Base-by-base conservation (phyloP, 2,329 filamentous ascomycete genomes). In the Fusarium dimerum region DNA sequence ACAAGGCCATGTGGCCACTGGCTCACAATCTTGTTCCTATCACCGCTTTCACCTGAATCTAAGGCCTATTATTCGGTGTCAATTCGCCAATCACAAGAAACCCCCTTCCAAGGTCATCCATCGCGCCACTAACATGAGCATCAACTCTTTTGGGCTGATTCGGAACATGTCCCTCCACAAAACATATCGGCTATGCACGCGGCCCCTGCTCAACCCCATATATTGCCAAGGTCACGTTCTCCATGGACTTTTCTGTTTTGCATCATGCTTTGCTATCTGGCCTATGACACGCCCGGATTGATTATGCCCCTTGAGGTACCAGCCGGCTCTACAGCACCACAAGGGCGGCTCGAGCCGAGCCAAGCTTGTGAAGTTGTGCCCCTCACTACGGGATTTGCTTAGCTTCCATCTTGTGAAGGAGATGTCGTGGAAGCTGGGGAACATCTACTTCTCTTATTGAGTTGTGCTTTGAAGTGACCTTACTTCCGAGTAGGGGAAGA, bases 161-260 rank as follows among this genome's bases (percentile, higher is more conserved):
- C 62, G 62, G 62, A 64, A 50, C 53, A 48, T 51, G 40, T 45
- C 50, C 57, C 52, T 64, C 62, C 62, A 64, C 52, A 46, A 51
- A 36, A 11, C 13, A 36, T 9, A 36, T 36, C 32, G 13, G 32
- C 32, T 15, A 36, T 36, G 32, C 32, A 36, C 4, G 13, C 32
- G 10, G 32, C 32, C 32, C 32, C 32, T 36, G 32, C 9, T 59
- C 50, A 39, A 59, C 59, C 60, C 59, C 41, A 52, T 47, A 47
- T 36, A 34, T 50, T 38, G 41, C 32, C 15, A 46, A 43, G 47
- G 45, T 41, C 38, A 42, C 29, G 44, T 38, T 16, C 49, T 43
- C 54, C 55, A 61, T 59, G 56, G 56, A 61, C 61, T 62, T 57
- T 38, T 52, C 52, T 48, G 40, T 51, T 44, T 47, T 8, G 56